Evolutionary conservation across 129 eudicot genomes (phyloP).

Genomic region (Silybum marianum): DNA sequence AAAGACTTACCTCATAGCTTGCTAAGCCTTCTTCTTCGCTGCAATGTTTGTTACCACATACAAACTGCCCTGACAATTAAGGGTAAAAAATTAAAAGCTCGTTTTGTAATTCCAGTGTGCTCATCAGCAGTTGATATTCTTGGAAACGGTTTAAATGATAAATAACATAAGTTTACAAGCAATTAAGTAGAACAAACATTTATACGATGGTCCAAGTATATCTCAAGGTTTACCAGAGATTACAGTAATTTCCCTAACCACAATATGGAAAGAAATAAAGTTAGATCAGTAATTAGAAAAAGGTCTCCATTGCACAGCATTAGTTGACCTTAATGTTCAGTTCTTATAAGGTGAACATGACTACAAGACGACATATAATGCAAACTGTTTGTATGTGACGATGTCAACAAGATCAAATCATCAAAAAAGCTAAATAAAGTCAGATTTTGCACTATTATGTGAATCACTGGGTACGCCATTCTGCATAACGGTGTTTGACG

Average conservation of each 20-base stretch:
- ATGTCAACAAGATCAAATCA: no score
- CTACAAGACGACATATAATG: no score
- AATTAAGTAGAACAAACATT: not conserved
- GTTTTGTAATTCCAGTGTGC: conserved; percentile 12
- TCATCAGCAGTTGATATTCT: no score
- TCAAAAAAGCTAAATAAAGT: no score
- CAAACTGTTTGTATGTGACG: no score
- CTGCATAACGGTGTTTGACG: no score
- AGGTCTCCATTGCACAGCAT: no score
- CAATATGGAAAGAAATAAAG: conserved; percentile 6
- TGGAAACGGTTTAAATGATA: not conserved
- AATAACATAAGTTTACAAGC: not conserved
- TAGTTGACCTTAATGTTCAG: no score
- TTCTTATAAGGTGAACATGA: no score
- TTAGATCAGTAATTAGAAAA: no score
- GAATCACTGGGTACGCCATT: no score
- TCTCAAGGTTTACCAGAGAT: not conserved
- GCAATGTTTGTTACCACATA: conserved; percentile 97
- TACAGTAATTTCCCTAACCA: conserved; percentile 12
- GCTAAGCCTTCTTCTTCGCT: conserved; percentile 70
- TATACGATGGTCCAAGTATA: not conserved
- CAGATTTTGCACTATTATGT: no score
- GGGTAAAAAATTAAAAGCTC: conserved; percentile 20
- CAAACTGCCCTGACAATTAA: conserved; percentile 91
- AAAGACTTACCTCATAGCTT: conserved; percentile 83